Base-by-base conservation (phyloP, 176 grass and related monocot species). In the Aegilops bicornis region DNA sequence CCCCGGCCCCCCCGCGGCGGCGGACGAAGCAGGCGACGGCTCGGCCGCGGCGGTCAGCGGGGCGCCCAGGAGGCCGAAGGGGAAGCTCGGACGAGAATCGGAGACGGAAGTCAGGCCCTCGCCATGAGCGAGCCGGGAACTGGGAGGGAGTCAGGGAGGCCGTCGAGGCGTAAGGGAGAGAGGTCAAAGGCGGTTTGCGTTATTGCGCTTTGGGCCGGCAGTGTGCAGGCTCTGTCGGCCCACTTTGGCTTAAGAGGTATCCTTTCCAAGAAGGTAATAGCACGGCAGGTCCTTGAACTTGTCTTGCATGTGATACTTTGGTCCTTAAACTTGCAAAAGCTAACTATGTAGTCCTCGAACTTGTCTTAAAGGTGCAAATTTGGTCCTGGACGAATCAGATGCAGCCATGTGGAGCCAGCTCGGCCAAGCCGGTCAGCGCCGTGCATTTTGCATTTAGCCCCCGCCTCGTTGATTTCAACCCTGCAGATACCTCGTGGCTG, bases 121-220 rank as follows among this genome's bases (percentile, higher is more conserved):
- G 69, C 69, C 42, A 50, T 82, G 30, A 50, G 31, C 29, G 70
- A 75, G 71, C 47, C 69, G 35, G 54, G 15, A 54, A 25, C 17
- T 30, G 52, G 33, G 54, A 42, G 52, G 33, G 36, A 61, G 67
- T 11, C 29, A 42, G 52, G 33, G 36, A 61, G 67, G 19, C 29
- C 43, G 78, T 80, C 64, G 20, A 37, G 73, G n/a, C 2, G 19
- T 52, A 62, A 17, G 48, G 20, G 25, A 56, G 25, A 63, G 76
- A 48, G 50, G 83, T 82, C 83, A 77, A 84, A 62, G 88, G 72
- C 83, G 72, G 83, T 89, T 84, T 25, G 24, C 3, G 4, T 27
- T 68, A 20, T 19, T 30, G 12, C 70, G 23, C 14, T 61, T 29
- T 85, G 70, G 88, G 78, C 70, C 47, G 3, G 42, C 23, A 48